Evolutionary conservation across 441 rosid genomes (phyloP), one percentile per base, ranked within the genome.

Genomic region (Kokia cookei): DNA sequence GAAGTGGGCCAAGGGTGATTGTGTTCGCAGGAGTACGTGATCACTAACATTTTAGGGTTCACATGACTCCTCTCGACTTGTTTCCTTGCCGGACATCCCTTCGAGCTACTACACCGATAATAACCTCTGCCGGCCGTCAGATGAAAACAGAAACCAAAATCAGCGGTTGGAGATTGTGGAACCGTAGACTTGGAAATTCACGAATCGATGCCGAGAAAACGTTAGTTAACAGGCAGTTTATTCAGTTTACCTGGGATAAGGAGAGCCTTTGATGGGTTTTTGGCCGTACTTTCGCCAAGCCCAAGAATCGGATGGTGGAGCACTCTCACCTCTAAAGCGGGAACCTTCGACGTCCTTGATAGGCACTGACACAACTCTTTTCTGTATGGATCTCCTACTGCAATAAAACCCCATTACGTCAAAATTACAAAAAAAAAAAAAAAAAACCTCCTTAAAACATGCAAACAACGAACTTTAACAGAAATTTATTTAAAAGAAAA

Each of bases 241-340:
- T 54, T 54, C 58, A 55, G 7, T 65, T 32, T 13, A 89, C 97
- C 97, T 89, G 12, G 99, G 99, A 78, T 89, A 95, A 48, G 99
- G 99, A 8, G 99, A 91, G 53, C 99, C 99, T 77, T 95, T 95
- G 90, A 95, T 93, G 78, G 99, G 99, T 80, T 95, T 95, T 68
- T 95, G 99, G 58, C 99, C 99, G 74, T 95, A 95, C 75, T 95
- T 95, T 78, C 99, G 80, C 99, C 99, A 95, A 1, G 99, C 97
- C 98, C 98, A 95, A 17, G 96, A 93, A 83, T 95, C 99, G 0
- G 98, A 81, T 61, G 99, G 99, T 15, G 97, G 89, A 40, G 91
- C 82, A 53, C 85, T 80, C 75, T 95, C 99, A 0, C 96, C 93
- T 78, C 88, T 95, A 58, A 86, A 78, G 71, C 95, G 73, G 9